Percentiles rank a stretch among this genome's conserved stretches.
Conservation (phyloP, 768 basidiomycete genomes). For the Tylopilus plumbeoviolaceoides region DNA sequence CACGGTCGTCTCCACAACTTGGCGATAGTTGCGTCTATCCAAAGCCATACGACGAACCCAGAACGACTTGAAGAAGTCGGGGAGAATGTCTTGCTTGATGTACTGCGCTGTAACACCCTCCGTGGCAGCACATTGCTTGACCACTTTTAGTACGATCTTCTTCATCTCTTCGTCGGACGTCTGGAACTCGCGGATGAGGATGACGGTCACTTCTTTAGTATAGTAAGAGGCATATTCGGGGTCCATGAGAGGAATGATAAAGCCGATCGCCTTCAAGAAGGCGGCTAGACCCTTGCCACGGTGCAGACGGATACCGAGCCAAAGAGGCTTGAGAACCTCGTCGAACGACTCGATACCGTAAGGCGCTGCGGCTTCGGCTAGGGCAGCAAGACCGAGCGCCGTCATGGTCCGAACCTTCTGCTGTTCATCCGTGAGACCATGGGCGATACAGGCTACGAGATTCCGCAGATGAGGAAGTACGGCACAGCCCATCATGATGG, state of each 20-base stretch:
- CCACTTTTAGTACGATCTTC: slow-evolving; percentile 98
- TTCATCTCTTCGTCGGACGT: slow-evolving; percentile 99
- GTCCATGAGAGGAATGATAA: slow-evolving; percentile 99
- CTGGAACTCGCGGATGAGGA: slow-evolving; percentile 97
- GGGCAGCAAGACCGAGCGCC: slow-evolving; percentile 74
- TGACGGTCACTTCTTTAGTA: slow-evolving; percentile 95
- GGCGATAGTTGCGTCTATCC: slow-evolving; percentile 91
- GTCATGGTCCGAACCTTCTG: slow-evolving; percentile 82
- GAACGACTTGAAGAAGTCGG: slow-evolving; percentile 99
- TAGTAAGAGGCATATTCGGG: slow-evolving; percentile 99
- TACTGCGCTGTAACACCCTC: slow-evolving; percentile 96
- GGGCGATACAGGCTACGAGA: slow-evolving; percentile 92
- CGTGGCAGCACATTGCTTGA: slow-evolving; percentile 97
- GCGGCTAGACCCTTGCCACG: slow-evolving; percentile 77
- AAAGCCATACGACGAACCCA: slow-evolving; percentile 99
- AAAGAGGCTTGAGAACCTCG: slow-evolving; percentile 80
- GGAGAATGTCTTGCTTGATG: slow-evolving; percentile 96
- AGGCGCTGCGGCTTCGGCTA: slow-evolving; percentile 95
- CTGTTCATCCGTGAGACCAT: slow-evolving; percentile 73
- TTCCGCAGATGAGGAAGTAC: slow-evolving; percentile 96
- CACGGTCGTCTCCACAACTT: slow-evolving; percentile 98
- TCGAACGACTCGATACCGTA: slow-evolving; percentile 99
- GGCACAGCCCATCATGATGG: slow-evolving; percentile 99
- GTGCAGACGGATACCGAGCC: slow-evolving; percentile 75
- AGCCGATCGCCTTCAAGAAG: slow-evolving; percentile 90